Base-by-base conservation (phyloP, 2,329 filamentous ascomycete species). In the Cladophialophora exuberans region DNA sequence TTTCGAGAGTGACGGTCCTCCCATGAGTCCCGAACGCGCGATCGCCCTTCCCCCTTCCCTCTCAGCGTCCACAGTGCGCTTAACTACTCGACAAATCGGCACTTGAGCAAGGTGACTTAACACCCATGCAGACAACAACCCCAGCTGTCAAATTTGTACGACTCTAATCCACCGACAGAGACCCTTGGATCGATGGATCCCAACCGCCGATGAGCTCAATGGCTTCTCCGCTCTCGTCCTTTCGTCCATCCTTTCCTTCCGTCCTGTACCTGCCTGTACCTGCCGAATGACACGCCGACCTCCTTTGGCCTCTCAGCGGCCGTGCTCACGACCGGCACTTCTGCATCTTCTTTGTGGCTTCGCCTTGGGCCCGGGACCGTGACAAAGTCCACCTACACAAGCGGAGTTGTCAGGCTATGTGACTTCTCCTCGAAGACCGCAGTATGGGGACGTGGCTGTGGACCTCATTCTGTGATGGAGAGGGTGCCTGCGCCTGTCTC, bases 401-500 rank as follows among this genome's bases (percentile, higher is more conserved):
- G n/a, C n/a, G n/a, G n/a, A n/a, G n/a, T n/a, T n/a, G n/a, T n/a
- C n/a, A n/a, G n/a, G n/a, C n/a, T n/a, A n/a, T n/a, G n/a, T n/a
- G n/a, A n/a, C n/a, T n/a, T n/a, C n/a, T n/a, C n/a, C n/a, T n/a
- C n/a, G n/a, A n/a, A n/a, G n/a, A n/a, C n/a, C n/a, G n/a, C n/a
- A n/a, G n/a, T 38, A 38, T 38, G 35, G n/a, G n/a, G 35, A 38
- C 35, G n/a, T 38, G 35, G n/a, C 35, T 38, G 10, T 17, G 35
- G 35, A 15, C 20, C 17, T n/a, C 35, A 9, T 17, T 38, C 35
- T 6, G 35, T 38, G 35, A 38, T 38, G 35, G 35, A 38, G 20
- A 17, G 35, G 4, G 35, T 38, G 35, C 35, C 35, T 38, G 35
- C 35, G 35, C 35, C 35, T 17, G 35, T 38, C 4, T 17, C 35